Percentiles rank a stretch among this genome's conserved stretches.
phyloP scores from a whole-genome alignment of 345 rosid genomes.

The Eucalyptus brandiana region DNA sequence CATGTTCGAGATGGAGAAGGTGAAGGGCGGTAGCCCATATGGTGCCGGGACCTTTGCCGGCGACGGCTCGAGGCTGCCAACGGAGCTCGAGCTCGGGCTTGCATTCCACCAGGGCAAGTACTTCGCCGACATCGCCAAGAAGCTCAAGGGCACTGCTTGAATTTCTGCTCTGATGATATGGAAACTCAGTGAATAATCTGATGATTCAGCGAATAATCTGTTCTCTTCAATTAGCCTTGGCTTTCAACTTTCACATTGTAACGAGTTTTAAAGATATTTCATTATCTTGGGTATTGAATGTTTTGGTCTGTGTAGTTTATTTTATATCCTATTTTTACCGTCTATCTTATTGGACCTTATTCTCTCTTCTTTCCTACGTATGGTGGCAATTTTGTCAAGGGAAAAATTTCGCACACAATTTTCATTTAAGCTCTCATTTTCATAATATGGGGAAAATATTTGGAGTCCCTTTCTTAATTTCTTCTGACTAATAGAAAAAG shows the following conservation, averaged over 20 bases:
- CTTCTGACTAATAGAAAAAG: not conserved
- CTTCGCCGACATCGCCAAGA: slow-evolving; percentile 46
- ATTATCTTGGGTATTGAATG: not conserved
- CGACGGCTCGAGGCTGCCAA: slow-evolving; percentile 56
- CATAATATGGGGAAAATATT: not conserved
- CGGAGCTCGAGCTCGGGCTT: slow-evolving; percentile 48
- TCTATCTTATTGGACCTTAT: not conserved
- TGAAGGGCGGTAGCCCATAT: slow-evolving; percentile 72
- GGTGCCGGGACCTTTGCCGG: slow-evolving; percentile 71
- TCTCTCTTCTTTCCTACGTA: not conserved
- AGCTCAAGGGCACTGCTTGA: slow-evolving; percentile 37
- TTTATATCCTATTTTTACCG: not conserved
- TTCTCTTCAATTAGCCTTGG: not conserved
- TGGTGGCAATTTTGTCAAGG: not conserved
- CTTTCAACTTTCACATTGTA: not conserved
- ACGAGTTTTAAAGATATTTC: not conserved
- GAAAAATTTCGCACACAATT: not conserved
- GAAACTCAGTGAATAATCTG: not conserved
- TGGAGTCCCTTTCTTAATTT: not conserved
- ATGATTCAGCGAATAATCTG: not conserved
- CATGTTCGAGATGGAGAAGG: slow-evolving; percentile 57
- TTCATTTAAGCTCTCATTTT: not conserved
- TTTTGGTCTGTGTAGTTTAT: not conserved
- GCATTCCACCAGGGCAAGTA: slow-evolving; percentile 76
- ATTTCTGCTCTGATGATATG: not conserved